phyloP scores from a whole-genome alignment of 164 flowering plant species.

The Vitis amurensis region DNA sequence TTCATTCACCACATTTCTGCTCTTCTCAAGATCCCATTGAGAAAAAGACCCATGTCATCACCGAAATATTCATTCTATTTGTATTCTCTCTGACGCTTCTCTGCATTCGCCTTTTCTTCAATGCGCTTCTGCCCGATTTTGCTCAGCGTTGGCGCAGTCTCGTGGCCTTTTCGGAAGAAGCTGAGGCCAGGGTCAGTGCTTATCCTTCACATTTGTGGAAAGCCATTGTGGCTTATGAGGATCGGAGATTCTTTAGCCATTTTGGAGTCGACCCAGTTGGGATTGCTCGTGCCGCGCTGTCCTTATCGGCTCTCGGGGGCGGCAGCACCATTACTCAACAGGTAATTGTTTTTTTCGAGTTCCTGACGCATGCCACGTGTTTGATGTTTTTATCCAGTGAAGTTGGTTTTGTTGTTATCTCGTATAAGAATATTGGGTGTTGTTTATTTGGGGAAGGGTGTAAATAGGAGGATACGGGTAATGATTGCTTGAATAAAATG shows the following conservation, averaged over 20 bases:
- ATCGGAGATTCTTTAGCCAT: conserved; percentile 45
- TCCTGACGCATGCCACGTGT: conserved; percentile 13
- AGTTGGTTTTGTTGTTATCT: neutral
- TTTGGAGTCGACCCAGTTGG: conserved; percentile 44
- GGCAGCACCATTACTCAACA: conserved; percentile 59
- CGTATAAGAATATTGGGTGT: neutral
- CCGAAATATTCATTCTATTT: conserved; percentile 17
- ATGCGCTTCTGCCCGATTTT: conserved; percentile 31
- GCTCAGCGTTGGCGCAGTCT: conserved; percentile 36
- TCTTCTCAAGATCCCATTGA: neutral
- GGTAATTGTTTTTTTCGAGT: conserved; percentile 14
- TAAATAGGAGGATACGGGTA: neutral
- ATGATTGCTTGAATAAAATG: conserved; percentile 1
- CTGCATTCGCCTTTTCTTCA: conserved; percentile 25
- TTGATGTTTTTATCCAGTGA: conserved; percentile 20
- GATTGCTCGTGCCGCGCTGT: conserved; percentile 36
- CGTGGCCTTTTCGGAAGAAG: conserved; percentile 25
- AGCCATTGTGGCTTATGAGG: conserved; percentile 46
- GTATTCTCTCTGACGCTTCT: conserved; percentile 20
- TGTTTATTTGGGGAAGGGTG: neutral
- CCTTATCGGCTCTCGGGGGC: conserved; percentile 40
- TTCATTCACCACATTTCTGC: conserved; percentile 7
- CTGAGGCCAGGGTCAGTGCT: conserved; percentile 19
- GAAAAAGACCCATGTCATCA: neutral
- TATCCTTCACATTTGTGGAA: conserved; percentile 39